Evolutionary conservation across 495 filamentous ascomycete genomes (phyloP).

Genomic region (Daldinia concentrica): DNA sequence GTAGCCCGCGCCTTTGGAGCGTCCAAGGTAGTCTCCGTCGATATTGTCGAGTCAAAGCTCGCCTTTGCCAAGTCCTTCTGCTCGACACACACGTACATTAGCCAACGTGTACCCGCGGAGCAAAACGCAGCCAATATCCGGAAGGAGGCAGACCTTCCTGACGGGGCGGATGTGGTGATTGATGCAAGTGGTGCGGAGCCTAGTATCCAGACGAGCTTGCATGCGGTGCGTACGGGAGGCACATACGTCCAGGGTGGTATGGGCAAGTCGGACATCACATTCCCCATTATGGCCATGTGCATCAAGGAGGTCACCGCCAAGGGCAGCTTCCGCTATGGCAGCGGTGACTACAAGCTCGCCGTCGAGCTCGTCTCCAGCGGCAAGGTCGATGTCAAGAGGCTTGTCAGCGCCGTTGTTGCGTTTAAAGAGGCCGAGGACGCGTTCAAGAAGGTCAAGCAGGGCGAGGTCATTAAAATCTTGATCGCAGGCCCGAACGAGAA

Average conservation of each 20-base stretch:
- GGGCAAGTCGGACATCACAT: conserved; percentile 77
- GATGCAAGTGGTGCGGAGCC: conserved; percentile 85
- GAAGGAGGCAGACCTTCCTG: conserved; percentile 52
- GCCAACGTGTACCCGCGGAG: conserved; percentile 63
- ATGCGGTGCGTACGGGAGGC: conserved; percentile 75
- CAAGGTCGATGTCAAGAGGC: conserved; percentile 72
- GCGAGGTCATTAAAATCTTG: conserved; percentile 84
- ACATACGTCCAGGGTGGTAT: conserved; percentile 88
- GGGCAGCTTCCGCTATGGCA: conserved; percentile 84
- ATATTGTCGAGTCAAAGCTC: conserved; percentile 75
- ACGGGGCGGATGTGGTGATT: conserved; percentile 79
- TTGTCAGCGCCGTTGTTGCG: conserved; percentile 73
- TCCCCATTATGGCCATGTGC: conserved; percentile 83
- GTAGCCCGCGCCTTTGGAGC: conserved; percentile 85
- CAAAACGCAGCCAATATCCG: conserved; percentile 72
- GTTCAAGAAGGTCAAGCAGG: conserved; percentile 78
- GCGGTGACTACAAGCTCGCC: conserved; percentile 82
- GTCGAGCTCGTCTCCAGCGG: conserved; percentile 72
- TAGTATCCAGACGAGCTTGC: conserved; percentile 77
- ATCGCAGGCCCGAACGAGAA: conserved; percentile 71
- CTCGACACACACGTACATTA: conserved; percentile 71
- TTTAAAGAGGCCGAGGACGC: conserved; percentile 80
- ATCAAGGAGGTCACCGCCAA: conserved; percentile 83
- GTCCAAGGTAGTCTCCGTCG: conserved; percentile 74
- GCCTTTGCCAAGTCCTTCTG: conserved; percentile 74